Evolutionary conservation across 768 basidiomycete species (phyloP), one percentile per base, ranked within the genome.

Genomic region (Brasilioporus rufonigricans): DNA sequence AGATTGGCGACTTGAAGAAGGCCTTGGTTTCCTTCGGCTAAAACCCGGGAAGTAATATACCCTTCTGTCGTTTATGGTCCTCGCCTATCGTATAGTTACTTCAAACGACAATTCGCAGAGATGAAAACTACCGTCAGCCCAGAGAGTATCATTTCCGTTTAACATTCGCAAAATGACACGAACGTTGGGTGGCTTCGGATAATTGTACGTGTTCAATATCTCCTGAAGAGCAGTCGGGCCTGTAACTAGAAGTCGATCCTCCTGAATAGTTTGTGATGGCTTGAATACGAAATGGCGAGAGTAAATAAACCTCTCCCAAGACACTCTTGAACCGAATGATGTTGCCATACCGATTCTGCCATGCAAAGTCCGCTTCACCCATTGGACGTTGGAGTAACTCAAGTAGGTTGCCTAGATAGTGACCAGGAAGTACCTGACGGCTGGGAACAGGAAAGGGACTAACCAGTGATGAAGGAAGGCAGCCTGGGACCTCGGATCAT

Each of bases 41-140:
- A 56, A 84, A 83, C 5, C 78, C 82, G 1, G 81, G 81, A 44
- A 80, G 69, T 76, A 83, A 76, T n/a, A 81, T 73, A 57, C 72
- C 79, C 55, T 78, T 68, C 47, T 84, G 82, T 48, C 82, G 73
- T 56, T 68, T 78, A 53, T 84, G 83, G 23, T 69, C 75, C 23
- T 74, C 65, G 1, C 75, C 69, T 70, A 50, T 27, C 27, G 7
- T 18, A 3, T 27, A 7, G 24, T 64, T 18, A 38, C 14, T 40
- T 27, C 32, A 44, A 49, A 23, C 71, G 16, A 73, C n/a, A 19
- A 8, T 3, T 21, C 26, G 11, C 4, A 41, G n/a, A 29, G 7
- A 40, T 0, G 1, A 1, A 29, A 23, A 19, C 5, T 48, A 78
- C 76, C 75, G 8, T 77, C 71, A 33, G 75, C 72, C 73, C 73